These are phyloP conservation scores for Barbatosphaeria neglecta DNA, from an alignment of 495 filamentous ascomycete species.

Conservation along the genomic window DNA sequence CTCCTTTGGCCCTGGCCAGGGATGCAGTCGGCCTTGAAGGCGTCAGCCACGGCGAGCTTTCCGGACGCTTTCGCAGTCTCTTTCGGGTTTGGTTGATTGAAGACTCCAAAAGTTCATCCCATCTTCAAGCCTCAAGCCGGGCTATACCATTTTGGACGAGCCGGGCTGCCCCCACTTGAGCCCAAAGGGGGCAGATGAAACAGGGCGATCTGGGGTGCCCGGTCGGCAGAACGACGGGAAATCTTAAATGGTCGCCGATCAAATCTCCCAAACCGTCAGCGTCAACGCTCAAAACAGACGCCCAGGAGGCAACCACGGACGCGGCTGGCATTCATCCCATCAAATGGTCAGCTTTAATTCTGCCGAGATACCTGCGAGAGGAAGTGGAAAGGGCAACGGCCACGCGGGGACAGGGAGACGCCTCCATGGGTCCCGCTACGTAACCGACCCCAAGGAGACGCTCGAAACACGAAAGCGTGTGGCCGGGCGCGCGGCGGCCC, in stretches of 20 bases:
- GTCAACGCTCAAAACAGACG: neutral
- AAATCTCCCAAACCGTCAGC: neutral
- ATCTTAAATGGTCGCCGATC: slow-evolving; percentile 14
- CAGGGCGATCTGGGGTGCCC: slow-evolving; percentile 6
- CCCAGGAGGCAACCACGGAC: neutral
- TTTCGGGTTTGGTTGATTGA: too few species aligned
- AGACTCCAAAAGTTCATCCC: slow-evolving; percentile 3
- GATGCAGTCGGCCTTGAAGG: too few species aligned
- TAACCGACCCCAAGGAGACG: neutral
- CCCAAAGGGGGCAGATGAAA: slow-evolving; percentile 6
- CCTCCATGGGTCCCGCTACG: neutral
- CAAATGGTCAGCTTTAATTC: neutral
- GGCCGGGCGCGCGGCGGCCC: neutral
- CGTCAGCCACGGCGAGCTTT: too few species aligned
- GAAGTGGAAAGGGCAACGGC: neutral
- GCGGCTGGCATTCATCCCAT: neutral
- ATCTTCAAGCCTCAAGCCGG: slow-evolving; percentile 5
- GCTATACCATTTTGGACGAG: slow-evolving; percentile 7
- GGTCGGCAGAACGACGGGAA: slow-evolving; percentile 1
- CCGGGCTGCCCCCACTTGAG: neutral
- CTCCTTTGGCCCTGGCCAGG: too few species aligned
- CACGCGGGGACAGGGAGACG: neutral
- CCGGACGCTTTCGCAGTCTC: too few species aligned
- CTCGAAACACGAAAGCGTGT: too few species aligned
- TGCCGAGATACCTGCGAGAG: neutral